Percentiles rank a stretch among this genome's conserved stretches.
phyloP scores from a whole-genome alignment of 2,329 filamentous ascomycete genomes.

The Claviceps sp. region DNA sequence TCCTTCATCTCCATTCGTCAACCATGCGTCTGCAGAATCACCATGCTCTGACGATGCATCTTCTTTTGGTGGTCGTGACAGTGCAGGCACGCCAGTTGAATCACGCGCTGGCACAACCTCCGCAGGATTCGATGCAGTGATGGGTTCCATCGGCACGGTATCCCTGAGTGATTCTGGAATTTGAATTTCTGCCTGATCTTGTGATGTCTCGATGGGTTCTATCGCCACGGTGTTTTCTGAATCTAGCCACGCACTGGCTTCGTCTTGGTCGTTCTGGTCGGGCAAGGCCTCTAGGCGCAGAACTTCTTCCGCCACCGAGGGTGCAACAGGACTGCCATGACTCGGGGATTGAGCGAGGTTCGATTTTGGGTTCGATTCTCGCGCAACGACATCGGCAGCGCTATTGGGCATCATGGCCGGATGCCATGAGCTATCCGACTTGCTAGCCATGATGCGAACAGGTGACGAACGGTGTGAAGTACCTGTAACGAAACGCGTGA shows the following conservation, averaged over 20 bases:
- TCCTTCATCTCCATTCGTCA: slow-evolving; percentile 8
- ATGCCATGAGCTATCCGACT: slow-evolving; percentile 25
- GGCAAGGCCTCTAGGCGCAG: neutral
- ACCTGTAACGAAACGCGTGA: neutral
- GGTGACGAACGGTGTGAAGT: slow-evolving; percentile 2
- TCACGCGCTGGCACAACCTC: neutral
- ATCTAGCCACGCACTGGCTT: slow-evolving; percentile 12
- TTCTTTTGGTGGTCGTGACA: neutral
- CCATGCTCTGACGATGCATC: neutral
- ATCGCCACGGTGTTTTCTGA: slow-evolving; percentile 7
- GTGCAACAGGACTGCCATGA: neutral
- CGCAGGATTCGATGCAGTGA: neutral
- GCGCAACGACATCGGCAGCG: slow-evolving; percentile 2
- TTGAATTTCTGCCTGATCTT: neutral
- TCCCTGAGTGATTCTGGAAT: neutral
- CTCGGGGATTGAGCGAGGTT: neutral
- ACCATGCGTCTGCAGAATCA: slow-evolving; percentile 1
- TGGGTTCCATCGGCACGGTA: neutral
- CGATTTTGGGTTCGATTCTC: neutral
- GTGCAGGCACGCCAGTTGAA: neutral
- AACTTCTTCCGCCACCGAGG: neutral
- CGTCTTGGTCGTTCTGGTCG: slow-evolving; percentile 5
- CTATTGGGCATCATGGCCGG: slow-evolving; percentile 27
- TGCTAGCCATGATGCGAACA: slow-evolving; percentile 23
- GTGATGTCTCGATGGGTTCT: neutral